phyloP scores from a whole-genome alignment of 148 eudicot genomes.

The Linanthus parryae region DNA sequence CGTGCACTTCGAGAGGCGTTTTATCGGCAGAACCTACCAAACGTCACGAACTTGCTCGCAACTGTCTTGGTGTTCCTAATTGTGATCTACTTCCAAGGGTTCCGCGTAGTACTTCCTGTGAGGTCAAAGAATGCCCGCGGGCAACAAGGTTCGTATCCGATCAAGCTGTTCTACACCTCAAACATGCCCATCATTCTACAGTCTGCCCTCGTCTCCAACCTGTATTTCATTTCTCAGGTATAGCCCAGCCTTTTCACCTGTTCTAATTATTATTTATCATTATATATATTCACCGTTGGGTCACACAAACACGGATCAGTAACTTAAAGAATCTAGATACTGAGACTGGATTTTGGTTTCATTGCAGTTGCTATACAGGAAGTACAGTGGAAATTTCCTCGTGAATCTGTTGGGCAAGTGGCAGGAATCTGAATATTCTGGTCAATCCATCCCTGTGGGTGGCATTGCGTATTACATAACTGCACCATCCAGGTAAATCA shows the following conservation, averaged over 20 bases:
- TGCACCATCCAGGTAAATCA: constrained; percentile 67
- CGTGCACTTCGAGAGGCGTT: constrained; percentile 91
- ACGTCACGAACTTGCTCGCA: constrained; percentile 75
- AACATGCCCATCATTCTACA: constrained; percentile 94
- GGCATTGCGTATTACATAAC: constrained; percentile 90
- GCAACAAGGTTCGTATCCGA: constrained; percentile 88
- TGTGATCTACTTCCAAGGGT: constrained; percentile 90
- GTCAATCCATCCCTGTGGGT: constrained; percentile 83
- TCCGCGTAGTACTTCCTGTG: constrained; percentile 84
- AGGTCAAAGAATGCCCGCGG: constrained; percentile 93
- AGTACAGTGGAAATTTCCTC: constrained; percentile 65
- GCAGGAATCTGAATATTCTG: constrained; percentile 83
- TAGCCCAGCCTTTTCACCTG: neutral
- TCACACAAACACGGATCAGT: too few relatives aligned
- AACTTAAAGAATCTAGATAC: too few relatives aligned
- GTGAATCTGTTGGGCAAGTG: constrained; percentile 76
- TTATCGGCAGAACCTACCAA: constrained; percentile 86
- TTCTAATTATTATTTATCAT: too few relatives aligned
- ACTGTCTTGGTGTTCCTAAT: constrained; percentile 74
- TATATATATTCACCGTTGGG: too few relatives aligned
- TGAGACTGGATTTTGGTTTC: too few relatives aligned
- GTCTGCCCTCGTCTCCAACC: constrained; percentile 87
- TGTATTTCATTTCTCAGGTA: constrained; percentile 89
- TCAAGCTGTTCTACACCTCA: constrained; percentile 90
- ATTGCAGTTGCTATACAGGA: constrained; percentile 64